A percentile compares a stretch with the other conserved stretches of the same genome.
Conservation (phyloP, 2,329 filamentous ascomycete species). For the Colletotrichum brevisporum region DNA sequence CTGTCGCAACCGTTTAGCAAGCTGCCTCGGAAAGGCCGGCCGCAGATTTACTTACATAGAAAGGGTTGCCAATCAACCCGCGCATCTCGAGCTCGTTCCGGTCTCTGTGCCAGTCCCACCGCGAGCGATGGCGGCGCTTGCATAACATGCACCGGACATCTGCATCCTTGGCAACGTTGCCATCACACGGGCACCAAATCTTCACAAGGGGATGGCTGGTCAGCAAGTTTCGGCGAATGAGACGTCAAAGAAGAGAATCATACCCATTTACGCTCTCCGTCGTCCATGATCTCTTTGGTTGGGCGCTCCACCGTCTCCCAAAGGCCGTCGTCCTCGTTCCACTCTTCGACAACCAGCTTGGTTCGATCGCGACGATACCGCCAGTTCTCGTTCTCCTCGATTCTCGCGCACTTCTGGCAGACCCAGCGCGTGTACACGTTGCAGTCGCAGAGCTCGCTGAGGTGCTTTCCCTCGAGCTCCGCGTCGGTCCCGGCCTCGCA, state of each 20-base stretch:
- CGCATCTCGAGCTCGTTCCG: background rate
- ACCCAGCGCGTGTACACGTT: constrained; percentile 36
- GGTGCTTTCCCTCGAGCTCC: constrained; percentile 9
- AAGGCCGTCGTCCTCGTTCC: background rate
- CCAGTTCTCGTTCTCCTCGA: background rate
- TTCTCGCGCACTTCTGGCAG: constrained; percentile 11
- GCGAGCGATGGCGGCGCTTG: constrained; percentile 31
- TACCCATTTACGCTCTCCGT: constrained; percentile 5
- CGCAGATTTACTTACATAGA: background rate
- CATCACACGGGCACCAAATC: constrained; percentile 39
- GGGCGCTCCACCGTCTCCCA: background rate
- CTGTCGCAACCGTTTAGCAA: background rate
- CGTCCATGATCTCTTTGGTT: constrained; percentile 12
- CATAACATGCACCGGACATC: constrained; percentile 37
- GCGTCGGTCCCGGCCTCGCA: constrained; percentile 29
- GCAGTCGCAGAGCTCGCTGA: constrained; percentile 38
- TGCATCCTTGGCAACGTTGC: constrained; percentile 13
- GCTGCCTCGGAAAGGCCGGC: too few species aligned
- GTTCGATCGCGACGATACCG: constrained; percentile 15
- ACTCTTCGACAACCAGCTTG: background rate
- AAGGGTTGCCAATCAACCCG: background rate
- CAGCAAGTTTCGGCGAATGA: background rate
- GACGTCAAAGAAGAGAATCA: background rate
- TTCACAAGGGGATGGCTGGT: background rate
- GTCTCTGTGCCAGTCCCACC: constrained; percentile 31